Evolutionary conservation across 495 filamentous ascomycete genomes (phyloP).

Genomic region (Aspergillus steynii): DNA sequence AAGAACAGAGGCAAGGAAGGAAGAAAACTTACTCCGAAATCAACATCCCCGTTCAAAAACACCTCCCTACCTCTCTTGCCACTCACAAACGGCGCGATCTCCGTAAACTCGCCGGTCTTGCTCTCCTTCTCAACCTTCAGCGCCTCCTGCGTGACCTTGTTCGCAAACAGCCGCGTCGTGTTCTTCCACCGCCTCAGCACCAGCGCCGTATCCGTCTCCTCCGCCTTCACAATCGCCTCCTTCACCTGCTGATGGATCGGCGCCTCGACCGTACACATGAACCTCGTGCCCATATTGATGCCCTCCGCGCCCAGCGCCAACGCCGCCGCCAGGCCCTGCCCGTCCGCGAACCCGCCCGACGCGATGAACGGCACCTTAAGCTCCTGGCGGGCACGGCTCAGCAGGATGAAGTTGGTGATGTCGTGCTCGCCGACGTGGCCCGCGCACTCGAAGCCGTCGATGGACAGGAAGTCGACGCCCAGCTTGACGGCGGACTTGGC

Average conservation of each 20-base stretch:
- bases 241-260: slow-evolving; percentile 95
- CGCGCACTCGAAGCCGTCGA: slow-evolving; percentile 97
- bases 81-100: slow-evolving; percentile 87
- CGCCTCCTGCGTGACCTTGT: slow-evolving; percentile 81
- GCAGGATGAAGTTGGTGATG: slow-evolving; percentile 96
- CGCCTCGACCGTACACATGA: slow-evolving; percentile 90
- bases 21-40: slow-evolving; percentile 73
- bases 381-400: slow-evolving; percentile 81
- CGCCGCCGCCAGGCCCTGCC: slow-evolving; percentile 91
- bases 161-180: slow-evolving; percentile 83
- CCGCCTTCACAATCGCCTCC: slow-evolving; percentile 81
- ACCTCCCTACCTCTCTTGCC: slow-evolving; percentile 90
- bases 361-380: slow-evolving; percentile 92
- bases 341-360: slow-evolving; percentile 92
- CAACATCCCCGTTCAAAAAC: slow-evolving; percentile 86
- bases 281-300: slow-evolving; percentile 92
- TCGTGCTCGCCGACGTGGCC: slow-evolving; percentile 95
- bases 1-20: slow-evolving; percentile 3
- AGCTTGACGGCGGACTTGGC: slow-evolving; percentile 90
- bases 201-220: slow-evolving; percentile 88
- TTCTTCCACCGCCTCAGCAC: slow-evolving; percentile 92
- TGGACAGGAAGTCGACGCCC: slow-evolving; percentile 93
- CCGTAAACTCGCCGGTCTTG: slow-evolving; percentile 83
- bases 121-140: slow-evolving; percentile 83
- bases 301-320: slow-evolving; percentile 87